phyloP scores from a whole-genome alignment of 2,329 filamentous ascomycete genomes.

The Aspergillus viridinutans region DNA sequence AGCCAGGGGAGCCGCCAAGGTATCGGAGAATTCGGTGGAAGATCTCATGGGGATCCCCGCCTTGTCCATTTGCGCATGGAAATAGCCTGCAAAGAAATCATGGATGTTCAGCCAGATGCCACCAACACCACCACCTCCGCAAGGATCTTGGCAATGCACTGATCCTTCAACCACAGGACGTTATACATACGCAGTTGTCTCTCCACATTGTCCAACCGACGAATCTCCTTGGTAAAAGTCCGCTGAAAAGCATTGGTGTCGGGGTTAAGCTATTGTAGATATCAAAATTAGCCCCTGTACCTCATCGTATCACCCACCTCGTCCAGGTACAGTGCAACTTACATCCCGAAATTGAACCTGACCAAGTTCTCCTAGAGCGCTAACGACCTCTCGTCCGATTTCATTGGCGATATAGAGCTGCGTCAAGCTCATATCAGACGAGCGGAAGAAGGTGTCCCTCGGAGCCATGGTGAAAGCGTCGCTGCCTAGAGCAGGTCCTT shows the following conservation, averaged over 20 bases:
- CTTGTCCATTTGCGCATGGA: slow-evolving; percentile 94
- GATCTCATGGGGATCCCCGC: slow-evolving; percentile 78
- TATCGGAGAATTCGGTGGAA: slow-evolving; percentile 84
- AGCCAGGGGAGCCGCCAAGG: slow-evolving; percentile 80
- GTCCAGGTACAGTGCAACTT: slow-evolving; percentile 37
- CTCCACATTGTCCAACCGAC: slow-evolving; percentile 95
- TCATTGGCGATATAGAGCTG: slow-evolving; percentile 99
- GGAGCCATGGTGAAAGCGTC: slow-evolving; percentile 51
- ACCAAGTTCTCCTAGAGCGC: slow-evolving; percentile 90
- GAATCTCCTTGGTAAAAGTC: slow-evolving; percentile 96
- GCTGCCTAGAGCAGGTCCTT: slow-evolving; percentile 20
- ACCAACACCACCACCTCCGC: slow-evolving; percentile 1
- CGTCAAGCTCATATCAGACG: slow-evolving; percentile 99
- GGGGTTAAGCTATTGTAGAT: slow-evolving; percentile 69
- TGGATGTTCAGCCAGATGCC: slow-evolving; percentile 2
- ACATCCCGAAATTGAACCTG: slow-evolving; percentile 97
- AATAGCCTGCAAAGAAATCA: slow-evolving; percentile 64
- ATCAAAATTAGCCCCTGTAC: slow-evolving; percentile 14
- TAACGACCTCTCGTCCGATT: slow-evolving; percentile 96
- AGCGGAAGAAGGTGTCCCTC: slow-evolving; percentile 97
- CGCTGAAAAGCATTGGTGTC: slow-evolving; percentile 92
- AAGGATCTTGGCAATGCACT: background rate
- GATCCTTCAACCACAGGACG: background rate
- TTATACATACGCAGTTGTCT: slow-evolving; percentile 78
- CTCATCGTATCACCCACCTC: slow-evolving; percentile 1